phyloP scores from a whole-genome alignment of 805 yeast genomes.

The Yamadazyma scolyti region DNA sequence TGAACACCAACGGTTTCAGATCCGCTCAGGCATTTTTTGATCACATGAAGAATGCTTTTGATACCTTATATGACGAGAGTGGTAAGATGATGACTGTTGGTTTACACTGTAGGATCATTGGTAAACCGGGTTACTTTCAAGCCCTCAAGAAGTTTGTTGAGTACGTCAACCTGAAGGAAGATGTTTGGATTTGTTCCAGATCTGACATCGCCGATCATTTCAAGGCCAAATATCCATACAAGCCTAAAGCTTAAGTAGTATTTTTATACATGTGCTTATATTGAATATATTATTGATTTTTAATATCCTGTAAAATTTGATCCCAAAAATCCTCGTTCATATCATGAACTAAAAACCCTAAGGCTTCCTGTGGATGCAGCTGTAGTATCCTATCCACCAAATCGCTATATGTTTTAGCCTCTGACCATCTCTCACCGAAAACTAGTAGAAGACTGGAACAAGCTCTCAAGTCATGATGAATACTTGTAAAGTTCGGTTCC shows the following conservation, averaged over 20 bases:
- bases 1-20: constrained; percentile 18
- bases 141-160: constrained; percentile 13
- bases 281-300: background rate
- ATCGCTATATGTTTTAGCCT: constrained; percentile 11
- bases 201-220: constrained; percentile 12
- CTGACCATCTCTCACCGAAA: constrained; percentile 12
- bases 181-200: constrained; percentile 14
- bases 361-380: background rate
- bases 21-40: constrained; percentile 20
- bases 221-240: constrained; percentile 9
- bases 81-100: constrained; percentile 16
- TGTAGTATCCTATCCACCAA: constrained; percentile 8
- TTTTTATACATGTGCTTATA: background rate
- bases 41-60: constrained; percentile 33
- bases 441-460: constrained; percentile 10
- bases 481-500: constrained; percentile 6
- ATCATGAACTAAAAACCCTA: background rate
- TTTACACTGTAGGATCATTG: constrained; percentile 13
- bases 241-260: constrained; percentile 4
- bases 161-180: constrained; percentile 10
- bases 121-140: constrained; percentile 12
- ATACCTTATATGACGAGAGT: constrained; percentile 15
- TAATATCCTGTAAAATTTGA: constrained; percentile 6
- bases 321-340: constrained; percentile 12
- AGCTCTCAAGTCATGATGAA: constrained; percentile 11